Base-by-base conservation (phyloP, 176 grass and related monocot genomes). In the Avena eriantha region DNA sequence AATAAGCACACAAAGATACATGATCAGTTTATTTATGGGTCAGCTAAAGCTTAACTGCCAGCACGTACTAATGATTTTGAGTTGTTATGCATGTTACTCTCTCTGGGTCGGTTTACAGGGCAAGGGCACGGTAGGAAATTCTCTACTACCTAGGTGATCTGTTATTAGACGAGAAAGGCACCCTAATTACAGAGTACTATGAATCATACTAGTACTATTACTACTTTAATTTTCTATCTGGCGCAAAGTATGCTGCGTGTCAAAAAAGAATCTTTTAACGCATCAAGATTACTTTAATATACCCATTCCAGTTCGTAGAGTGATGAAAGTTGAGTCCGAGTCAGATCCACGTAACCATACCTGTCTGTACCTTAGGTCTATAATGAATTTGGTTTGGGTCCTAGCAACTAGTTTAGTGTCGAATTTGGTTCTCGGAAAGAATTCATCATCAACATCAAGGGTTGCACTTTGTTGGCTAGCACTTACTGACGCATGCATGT, bases 301-400 rank as follows among this genome's bases (percentile, higher is more conserved):
- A 18, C 73, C 60, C 26, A n/a, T 80, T 61, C 69, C 59, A 69
- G 35, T 81, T 61, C 79, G 59, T 68, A 54, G n/a, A 80, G 67
- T 58, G 85, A 70, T 75, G 26, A 70, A 67, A 84, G 85, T 91
- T 76, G 85, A 43, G 77, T 81, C 76, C 29, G 81, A 91, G 81
- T 88, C 85, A 79, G 85, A 91, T 84, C 77, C 89, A 85, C 77
- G 64, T 35, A 67, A 18, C 29, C 9, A 35, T 72, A 70, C 33
- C 78, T 29, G 78, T 77, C 10, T 69, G 39, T 43, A 43, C 41
- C 26, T 29, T 50, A 67, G 46, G 18, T 49, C 33, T 5, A 60
- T 76, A 34, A 83, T 17, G 19, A 21, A 55, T 45, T 90, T 86
- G 41, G 66, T 72, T 82, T 51, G 24, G 48, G 53, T 6, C 84